Percentiles rank a stretch among this genome's conserved stretches.
These are phyloP conservation scores for Pterulicium gracile DNA, from an alignment of 1,284 basidiomycete species.

Conservation along the genomic window DNA sequence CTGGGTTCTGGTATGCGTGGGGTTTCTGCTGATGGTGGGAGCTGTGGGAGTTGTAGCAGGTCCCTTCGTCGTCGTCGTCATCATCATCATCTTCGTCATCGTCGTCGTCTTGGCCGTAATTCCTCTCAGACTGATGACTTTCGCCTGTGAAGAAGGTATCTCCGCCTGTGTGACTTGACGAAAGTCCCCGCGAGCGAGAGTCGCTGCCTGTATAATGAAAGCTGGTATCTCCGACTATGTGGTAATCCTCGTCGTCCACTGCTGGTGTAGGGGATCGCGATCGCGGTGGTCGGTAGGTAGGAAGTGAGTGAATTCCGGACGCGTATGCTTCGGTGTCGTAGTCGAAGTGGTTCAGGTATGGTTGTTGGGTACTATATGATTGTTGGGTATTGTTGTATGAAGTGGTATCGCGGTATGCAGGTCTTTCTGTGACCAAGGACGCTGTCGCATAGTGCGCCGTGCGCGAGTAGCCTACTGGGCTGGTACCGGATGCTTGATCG, in stretches of 20 bases:
- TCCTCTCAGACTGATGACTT: too few relatives aligned
- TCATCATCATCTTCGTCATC: conserved; percentile 7
- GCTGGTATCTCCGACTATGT: conserved; percentile 40
- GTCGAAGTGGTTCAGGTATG: conserved; percentile 33
- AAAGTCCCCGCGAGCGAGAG: conserved; percentile 1
- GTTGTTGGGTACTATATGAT: conserved; percentile 19
- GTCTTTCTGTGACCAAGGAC: too few relatives aligned
- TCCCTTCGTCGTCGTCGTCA: conserved; percentile 4
- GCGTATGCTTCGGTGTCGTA: conserved; percentile 57
- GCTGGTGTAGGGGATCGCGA: conserved; percentile 67
- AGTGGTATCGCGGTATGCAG: conserved; percentile 8
- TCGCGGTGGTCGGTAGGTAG: conserved; percentile 35
- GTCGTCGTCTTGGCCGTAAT: not conserved
- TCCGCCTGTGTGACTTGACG: not conserved
- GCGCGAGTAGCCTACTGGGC: conserved; percentile 9
- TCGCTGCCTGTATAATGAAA: conserved; percentile 38
- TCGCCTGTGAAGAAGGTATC: not conserved
- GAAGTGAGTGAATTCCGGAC: conserved; percentile 43
- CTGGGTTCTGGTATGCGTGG: not conserved
- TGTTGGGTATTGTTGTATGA: conserved; percentile 17
- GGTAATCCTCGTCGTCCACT: conserved; percentile 59
- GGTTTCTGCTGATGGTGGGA: not conserved
- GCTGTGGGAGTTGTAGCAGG: not conserved
- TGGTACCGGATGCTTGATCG: conserved; percentile 11
- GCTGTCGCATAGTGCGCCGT: conserved; percentile 1